Percentiles rank a stretch among this genome's conserved stretches.
Conservation (phyloP, 2,329 filamentous ascomycete species). For the Arthrinium puccinioides region DNA sequence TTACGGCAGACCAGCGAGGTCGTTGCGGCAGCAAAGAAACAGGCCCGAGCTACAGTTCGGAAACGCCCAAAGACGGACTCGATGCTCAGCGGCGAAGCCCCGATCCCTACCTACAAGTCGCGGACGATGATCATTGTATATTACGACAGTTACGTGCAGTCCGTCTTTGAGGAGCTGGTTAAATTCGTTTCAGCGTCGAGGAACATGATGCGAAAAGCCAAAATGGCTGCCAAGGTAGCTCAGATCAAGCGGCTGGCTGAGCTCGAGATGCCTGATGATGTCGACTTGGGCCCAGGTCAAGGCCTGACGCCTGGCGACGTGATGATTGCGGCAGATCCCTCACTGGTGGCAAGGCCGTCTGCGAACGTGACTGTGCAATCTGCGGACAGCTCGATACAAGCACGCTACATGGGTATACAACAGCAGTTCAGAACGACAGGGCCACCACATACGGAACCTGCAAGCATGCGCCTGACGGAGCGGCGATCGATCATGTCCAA, state of each 20-base stretch:
- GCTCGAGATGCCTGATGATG: conserved; percentile 47
- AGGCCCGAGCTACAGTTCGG: conserved; percentile 39
- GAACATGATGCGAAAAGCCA: conserved; percentile 80
- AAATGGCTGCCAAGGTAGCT: conserved; percentile 71
- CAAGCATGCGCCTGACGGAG: background rate
- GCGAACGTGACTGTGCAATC: too few relatives aligned
- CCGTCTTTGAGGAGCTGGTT: conserved; percentile 74
- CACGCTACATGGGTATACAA: conserved; percentile 8
- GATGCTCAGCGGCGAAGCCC: conserved; percentile 40
- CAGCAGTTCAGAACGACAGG: background rate
- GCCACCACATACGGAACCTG: background rate
- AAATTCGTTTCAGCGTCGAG: conserved; percentile 72
- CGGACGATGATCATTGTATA: conserved; percentile 79
- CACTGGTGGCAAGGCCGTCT: conserved; percentile 4
- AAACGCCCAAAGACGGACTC: conserved; percentile 46
- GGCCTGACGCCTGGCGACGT: conserved; percentile 11
- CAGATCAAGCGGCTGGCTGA: conserved; percentile 55
- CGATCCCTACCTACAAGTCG: conserved; percentile 53
- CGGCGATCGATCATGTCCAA: background rate
- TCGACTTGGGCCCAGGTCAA: conserved; percentile 16
- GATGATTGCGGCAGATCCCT: conserved; percentile 14
- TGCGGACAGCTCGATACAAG: conserved; percentile 12
- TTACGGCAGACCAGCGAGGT: conserved; percentile 36
- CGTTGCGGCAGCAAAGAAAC: conserved; percentile 35
- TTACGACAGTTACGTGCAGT: conserved; percentile 83